Evolutionary conservation across 2,329 filamentous ascomycete species (phyloP), one percentile per base, ranked within the genome.

Genomic region (Trichoderma afroharzianum): DNA sequence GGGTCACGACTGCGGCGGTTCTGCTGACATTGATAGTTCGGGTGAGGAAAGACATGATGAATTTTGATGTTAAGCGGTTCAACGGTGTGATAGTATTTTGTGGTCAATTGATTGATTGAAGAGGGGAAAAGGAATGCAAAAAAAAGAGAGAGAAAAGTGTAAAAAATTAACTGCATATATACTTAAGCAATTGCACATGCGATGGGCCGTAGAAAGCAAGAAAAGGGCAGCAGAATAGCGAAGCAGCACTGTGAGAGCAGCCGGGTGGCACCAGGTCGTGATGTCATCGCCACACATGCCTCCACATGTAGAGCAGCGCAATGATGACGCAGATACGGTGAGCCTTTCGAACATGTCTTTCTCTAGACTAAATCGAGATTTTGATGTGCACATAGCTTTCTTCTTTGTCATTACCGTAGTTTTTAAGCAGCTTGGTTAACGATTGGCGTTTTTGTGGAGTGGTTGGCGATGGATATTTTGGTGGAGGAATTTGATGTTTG

Each of bases 1-100:
- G 75, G 69, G 81, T 9, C 21, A 59, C 15, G 66, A 57, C 30
- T 33, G 64, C 14, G 72, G 50, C 14, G 21, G 28, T 53, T n/a
- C 67, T 62, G 47, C 67, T 28, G 11, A 26, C 11, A 36, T 72
- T 59, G 32, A 70, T 32, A 32, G 71, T 58, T 57, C 71, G 62
- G 3, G 71, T 72, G 28, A 72, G 68, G 21, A 71, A 71, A 26
- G 71, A 72, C 68, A 70, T 71, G 21, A 53, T 72, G 53, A 18
- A n/a, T 28, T 68, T 24, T 8, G 43, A 21, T 47, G 18, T 21
- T 15, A 4, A 47, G 18, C 18, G 1, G 39, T 28, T 15, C 15
- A 12, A 53, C 12, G 50, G 5, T 15, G 11, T 32, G 26, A 24
- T 33, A 5, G 15, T 39, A n/a, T 18, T 32, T 28, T 11, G 12